These are phyloP conservation scores for Apiospora saccharicola DNA, from an alignment of 2,329 filamentous ascomycete species.

Conservation along the genomic window DNA sequence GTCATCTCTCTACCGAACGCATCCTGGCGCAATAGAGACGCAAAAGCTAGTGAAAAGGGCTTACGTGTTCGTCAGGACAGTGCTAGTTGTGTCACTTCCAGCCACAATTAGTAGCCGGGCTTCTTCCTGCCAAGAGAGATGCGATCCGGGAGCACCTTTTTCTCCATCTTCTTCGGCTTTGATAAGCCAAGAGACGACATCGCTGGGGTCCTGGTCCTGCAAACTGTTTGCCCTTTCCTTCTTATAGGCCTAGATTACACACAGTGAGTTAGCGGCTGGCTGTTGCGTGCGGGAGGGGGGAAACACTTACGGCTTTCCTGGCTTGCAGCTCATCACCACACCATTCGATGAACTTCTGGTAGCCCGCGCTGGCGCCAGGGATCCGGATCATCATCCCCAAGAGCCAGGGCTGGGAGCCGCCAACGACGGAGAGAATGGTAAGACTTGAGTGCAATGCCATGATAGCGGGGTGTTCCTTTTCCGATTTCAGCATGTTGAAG, in stretches of 20 bases:
- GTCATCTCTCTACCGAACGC: not conserved
- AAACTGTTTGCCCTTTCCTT: not conserved
- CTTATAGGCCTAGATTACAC: not conserved
- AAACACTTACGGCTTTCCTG: conserved; percentile 25
- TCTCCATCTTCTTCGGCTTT: conserved; percentile 34
- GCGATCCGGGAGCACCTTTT: conserved; percentile 33
- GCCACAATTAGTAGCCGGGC: not conserved
- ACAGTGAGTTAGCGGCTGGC: not conserved
- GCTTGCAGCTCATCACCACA: conserved; percentile 42
- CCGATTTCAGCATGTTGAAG: conserved; percentile 47
- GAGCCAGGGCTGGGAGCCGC: conserved; percentile 38
- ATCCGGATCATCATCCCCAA: conserved; percentile 34
- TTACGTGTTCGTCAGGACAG: not conserved
- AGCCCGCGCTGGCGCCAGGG: not conserved
- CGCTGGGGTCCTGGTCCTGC: conserved; percentile 30
- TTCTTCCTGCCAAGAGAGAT: not conserved
- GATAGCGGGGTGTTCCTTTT: conserved; percentile 43
- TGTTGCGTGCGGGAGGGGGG: not conserved
- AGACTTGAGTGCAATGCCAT: conserved; percentile 27
- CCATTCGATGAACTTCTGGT: conserved; percentile 43
- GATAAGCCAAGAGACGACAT: conserved; percentile 43
- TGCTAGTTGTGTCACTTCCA: conserved; percentile 30
- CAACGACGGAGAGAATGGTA: not conserved
- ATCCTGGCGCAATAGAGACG: not conserved
- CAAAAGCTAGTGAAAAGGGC: not conserved